Base-by-base conservation (phyloP, 306 rosid species). In the Quercus dentata region DNA sequence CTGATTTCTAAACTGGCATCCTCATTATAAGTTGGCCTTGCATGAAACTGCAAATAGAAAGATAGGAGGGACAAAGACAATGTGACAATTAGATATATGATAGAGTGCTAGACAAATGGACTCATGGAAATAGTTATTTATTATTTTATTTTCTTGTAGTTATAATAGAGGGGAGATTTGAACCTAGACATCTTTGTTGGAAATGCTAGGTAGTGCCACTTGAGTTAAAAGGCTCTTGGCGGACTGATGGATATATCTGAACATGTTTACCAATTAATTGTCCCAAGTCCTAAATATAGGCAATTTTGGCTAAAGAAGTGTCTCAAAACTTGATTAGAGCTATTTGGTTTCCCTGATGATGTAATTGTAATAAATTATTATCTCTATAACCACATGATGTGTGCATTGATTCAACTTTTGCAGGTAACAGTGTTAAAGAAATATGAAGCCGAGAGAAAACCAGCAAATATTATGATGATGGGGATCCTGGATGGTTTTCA, bases 401-500 rank as follows among this genome's bases (percentile, higher is more conserved):
- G 38, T 13, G 69, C 38, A 17, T 62, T 31, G 71, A 19, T 35
- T 18, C 49, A 5, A 74, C 59, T 58, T 76, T 10, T 79, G 86
- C 92, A 95, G 98, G 87, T 91, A 56, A 71, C 87, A 69, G 27
- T 92, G 83, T 79, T 95, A 77, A 89, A 86, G 91, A 95, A 85
- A 88, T 93, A 83, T 58, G 99, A 95, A 86, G 82, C 85, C 14
- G 99, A 92, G 86, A 89, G 96, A 79, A 90, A 90, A 76, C 69
- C 84, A 3, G 89, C 89, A 55, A 95, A 91, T 61, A 79, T 92
- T 62, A 81, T 86, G 38, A 92, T 91, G 97, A 92, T 95, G 99
- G 96, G 94, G 3, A 76, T 92, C 79, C 89, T 95, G 74, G 99
- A 92, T 20, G 90, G 98, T 65, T 84, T 92, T 80, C 97, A 95